phyloP scores from a whole-genome alignment of 1,284 basidiomycete species.

The Cutaneotrichosporon cyanovorans region DNA sequence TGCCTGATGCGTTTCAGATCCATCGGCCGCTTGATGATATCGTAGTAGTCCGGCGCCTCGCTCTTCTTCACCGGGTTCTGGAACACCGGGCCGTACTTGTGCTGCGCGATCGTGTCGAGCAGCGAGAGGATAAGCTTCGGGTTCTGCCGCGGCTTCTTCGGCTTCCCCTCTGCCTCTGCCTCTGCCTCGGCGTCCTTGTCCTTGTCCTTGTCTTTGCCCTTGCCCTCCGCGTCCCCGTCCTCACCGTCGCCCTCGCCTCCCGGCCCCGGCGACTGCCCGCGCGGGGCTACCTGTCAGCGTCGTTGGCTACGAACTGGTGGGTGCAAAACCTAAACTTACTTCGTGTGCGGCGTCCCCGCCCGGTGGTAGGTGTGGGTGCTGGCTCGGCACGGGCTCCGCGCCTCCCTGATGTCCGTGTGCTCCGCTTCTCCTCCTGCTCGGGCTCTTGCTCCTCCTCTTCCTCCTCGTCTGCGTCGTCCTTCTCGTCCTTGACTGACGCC shows the following conservation, averaged over 20 bases:
- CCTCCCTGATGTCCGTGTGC: conserved; percentile 21
- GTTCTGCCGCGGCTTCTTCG: neutral
- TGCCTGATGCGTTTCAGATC: conserved; percentile 83
- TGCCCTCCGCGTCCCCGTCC: too few species aligned
- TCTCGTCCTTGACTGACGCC: conserved; percentile 27
- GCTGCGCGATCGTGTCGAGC: conserved; percentile 70
- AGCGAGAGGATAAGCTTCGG: conserved; percentile 72
- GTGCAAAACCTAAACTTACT: conserved; percentile 10
- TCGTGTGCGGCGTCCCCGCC: conserved; percentile 8
- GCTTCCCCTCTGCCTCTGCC: too few species aligned
- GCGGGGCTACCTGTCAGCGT: conserved; percentile 31
- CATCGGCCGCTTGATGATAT: conserved; percentile 84
- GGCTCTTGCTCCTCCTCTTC: conserved; percentile 21
- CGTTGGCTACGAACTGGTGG: conserved; percentile 2
- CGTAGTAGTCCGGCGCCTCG: conserved; percentile 68
- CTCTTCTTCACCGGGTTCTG: conserved; percentile 73
- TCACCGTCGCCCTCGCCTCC: conserved; percentile 5
- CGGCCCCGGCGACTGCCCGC: conserved; percentile 21
- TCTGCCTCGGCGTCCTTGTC: too few species aligned
- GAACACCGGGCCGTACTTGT: conserved; percentile 80
- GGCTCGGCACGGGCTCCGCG: conserved; percentile 16
- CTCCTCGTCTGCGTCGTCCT: conserved; percentile 19
- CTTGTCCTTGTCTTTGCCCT: too few species aligned
- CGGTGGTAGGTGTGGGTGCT: conserved; percentile 7
- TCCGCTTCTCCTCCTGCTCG: conserved; percentile 20